Evolutionary conservation across 768 basidiomycete species (phyloP).

Genomic region (Suillus fuscotomentosus): DNA sequence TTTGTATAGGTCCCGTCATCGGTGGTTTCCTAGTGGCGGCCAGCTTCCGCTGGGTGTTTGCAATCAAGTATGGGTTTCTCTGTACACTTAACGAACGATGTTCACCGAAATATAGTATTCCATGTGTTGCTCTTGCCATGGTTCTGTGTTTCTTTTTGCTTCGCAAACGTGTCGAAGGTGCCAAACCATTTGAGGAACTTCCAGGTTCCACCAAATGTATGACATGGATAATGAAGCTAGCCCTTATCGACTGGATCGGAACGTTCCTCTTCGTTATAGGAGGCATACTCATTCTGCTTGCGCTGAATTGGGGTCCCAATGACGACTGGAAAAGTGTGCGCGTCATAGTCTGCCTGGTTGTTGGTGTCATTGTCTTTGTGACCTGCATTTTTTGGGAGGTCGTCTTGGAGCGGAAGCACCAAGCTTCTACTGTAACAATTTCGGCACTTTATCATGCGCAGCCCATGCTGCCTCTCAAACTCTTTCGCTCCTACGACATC

Average conservation of each 20-base stretch:
- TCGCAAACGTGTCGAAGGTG: conserved; percentile 28
- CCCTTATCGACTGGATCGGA: conserved; percentile 47
- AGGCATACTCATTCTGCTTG: conserved; percentile 47
- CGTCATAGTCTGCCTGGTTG: conserved; percentile 46
- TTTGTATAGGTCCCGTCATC: conserved; percentile 42
- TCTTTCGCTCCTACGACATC: conserved; percentile 44
- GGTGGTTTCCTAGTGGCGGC: conserved; percentile 37
- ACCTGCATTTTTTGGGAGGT: conserved; percentile 44
- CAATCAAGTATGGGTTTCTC: conserved; percentile 44
- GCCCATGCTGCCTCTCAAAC: conserved; percentile 46
- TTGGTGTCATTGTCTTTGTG: conserved; percentile 43
- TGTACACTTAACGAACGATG: neutral
- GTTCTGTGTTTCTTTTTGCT: conserved; percentile 41
- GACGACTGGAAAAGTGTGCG: conserved; percentile 39
- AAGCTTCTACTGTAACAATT: neutral
- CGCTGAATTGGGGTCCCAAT: conserved; percentile 49
- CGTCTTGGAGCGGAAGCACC: conserved; percentile 30
- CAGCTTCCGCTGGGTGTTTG: conserved; percentile 54
- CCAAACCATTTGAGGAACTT: conserved; percentile 14
- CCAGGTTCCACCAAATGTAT: conserved; percentile 1
- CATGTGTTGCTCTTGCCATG: conserved; percentile 35
- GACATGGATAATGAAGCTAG: conserved; percentile 29
- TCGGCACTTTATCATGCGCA: conserved; percentile 27
- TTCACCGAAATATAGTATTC: conserved; percentile 33
- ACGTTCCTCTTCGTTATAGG: conserved; percentile 41